phyloP scores from a whole-genome alignment of 192 early-diverging fungal genomes.

The Chytriomyces sp. region DNA sequence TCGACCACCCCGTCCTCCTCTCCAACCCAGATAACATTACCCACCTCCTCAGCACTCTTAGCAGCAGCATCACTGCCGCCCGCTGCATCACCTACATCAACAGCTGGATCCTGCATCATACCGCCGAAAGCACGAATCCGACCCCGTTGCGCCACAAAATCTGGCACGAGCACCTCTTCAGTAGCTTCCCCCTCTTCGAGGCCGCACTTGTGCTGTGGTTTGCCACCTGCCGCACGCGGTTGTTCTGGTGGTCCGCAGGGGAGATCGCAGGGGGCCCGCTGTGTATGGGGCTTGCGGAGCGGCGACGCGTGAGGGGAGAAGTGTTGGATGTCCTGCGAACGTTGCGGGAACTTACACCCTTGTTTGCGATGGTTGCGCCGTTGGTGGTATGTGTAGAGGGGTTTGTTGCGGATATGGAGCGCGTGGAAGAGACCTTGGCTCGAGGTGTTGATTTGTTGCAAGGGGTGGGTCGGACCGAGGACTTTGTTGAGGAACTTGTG shows the following conservation, averaged over 20 bases:
- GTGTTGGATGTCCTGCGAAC: background rate
- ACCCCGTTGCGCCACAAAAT: background rate
- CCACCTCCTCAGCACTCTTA: background rate
- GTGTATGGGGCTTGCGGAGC: background rate
- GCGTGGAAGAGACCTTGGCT: background rate
- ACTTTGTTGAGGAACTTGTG: background rate
- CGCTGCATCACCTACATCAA: background rate
- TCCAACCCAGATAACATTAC: background rate
- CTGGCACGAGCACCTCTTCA: background rate
- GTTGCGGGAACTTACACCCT: background rate
- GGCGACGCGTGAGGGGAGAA: background rate
- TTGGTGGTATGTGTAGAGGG: background rate
- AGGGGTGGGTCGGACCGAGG: background rate
- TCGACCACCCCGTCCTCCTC: background rate
- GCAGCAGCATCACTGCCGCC: background rate
- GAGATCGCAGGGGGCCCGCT: background rate
- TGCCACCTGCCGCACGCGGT: background rate
- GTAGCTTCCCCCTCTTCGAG: background rate
- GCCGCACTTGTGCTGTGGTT: slow-evolving; percentile 13
- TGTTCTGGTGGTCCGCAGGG: background rate
- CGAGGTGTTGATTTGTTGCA: background rate
- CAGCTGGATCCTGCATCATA: background rate
- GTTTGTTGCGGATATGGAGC: background rate
- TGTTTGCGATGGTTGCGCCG: background rate
- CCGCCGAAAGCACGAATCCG: background rate